These are phyloP conservation scores for Suillus variegatus DNA, from an alignment of 768 basidiomycete species.

Conservation along the genomic window DNA sequence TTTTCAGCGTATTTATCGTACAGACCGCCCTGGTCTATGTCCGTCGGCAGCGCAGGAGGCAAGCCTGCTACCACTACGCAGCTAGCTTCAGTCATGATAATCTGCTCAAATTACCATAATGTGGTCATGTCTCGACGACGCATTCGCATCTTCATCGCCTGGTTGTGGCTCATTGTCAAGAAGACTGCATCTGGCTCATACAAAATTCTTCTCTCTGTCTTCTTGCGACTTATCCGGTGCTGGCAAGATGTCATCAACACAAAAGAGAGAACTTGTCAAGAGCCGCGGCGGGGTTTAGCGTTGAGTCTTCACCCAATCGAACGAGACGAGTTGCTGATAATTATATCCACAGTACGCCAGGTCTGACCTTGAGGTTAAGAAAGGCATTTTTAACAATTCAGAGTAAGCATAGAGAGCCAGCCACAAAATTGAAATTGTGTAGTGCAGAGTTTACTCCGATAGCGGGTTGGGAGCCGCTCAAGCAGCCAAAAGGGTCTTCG, in stretches of 20 bases:
- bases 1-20: background rate
- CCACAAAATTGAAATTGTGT: background rate
- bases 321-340: background rate
- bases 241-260: background rate
- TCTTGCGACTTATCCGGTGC: background rate
- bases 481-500: background rate
- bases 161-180: background rate
- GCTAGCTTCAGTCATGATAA: no score
- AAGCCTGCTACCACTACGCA: background rate
- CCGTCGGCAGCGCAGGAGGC: background rate
- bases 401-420: background rate
- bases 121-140: background rate
- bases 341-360: no score
- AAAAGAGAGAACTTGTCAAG: background rate
- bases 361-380: background rate
- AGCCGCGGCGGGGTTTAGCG: background rate
- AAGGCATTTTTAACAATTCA: background rate
- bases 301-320: background rate
- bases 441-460: background rate
- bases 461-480: background rate
- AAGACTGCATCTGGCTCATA: background rate
- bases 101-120: background rate
- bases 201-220: background rate
- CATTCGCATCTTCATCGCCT: background rate
- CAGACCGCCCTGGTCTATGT: background rate